These are phyloP conservation scores for Metschnikowia amazonensis DNA, from an alignment of 805 yeast genomes.

Conservation along the genomic window DNA sequence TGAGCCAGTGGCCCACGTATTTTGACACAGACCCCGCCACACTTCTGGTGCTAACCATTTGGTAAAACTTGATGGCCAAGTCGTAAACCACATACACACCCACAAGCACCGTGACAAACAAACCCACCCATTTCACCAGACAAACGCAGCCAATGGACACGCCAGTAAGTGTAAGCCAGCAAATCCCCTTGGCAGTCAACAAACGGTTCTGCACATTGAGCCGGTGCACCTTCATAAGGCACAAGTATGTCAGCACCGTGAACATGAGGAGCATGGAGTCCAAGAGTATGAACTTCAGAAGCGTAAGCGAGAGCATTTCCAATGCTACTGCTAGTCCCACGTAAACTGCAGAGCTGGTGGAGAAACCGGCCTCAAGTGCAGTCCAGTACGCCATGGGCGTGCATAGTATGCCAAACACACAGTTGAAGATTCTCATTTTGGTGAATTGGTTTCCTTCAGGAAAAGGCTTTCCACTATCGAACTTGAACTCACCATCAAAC, in stretches of 20 bases:
- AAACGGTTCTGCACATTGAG: slow-evolving; percentile 37
- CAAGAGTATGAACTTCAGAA: slow-evolving; percentile 69
- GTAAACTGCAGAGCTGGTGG: slow-evolving; percentile 47
- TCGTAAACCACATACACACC: slow-evolving; percentile 60
- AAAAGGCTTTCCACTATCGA: slow-evolving; percentile 75
- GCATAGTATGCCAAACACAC: slow-evolving; percentile 75
- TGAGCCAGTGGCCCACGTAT: slow-evolving; percentile 67
- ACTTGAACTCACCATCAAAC: slow-evolving; percentile 83
- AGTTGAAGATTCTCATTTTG: slow-evolving; percentile 85
- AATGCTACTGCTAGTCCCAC: slow-evolving; percentile 60
- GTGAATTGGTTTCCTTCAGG: slow-evolving; percentile 77
- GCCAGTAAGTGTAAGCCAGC: slow-evolving; percentile 62
- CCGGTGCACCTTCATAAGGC: slow-evolving; percentile 45
- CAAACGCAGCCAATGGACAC: slow-evolving; percentile 76
- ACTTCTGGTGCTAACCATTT: too few relatives aligned
- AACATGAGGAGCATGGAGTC: slow-evolving; percentile 76
- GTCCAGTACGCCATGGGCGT: slow-evolving; percentile 87
- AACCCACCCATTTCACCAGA: slow-evolving; percentile 83
- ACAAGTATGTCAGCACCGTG: slow-evolving; percentile 47
- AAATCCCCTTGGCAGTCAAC: slow-evolving; percentile 39
- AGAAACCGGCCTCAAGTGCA: slow-evolving; percentile 36
- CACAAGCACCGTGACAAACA: slow-evolving; percentile 58
- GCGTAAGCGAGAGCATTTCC: slow-evolving; percentile 65
- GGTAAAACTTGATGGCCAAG: slow-evolving; percentile 43
- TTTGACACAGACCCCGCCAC: too few relatives aligned